phyloP scores from a whole-genome alignment of 306 rosid species.

The apple (Malus domestica) region DNA sequence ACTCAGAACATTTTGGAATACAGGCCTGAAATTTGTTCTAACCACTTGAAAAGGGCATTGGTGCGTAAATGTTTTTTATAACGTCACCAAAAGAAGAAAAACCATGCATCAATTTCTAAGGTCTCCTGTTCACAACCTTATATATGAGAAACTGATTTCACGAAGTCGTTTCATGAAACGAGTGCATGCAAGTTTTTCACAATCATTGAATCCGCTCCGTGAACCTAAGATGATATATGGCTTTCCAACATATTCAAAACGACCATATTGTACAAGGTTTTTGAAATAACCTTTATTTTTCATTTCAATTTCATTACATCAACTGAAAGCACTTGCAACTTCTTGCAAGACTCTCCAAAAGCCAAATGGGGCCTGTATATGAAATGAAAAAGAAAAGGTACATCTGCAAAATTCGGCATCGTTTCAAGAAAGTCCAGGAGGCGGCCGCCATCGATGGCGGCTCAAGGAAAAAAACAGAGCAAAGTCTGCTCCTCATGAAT shows the following conservation, averaged over 20 bases:
- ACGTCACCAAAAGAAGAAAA: no score
- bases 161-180: no score
- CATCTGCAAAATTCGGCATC: slow-evolving; percentile 11
- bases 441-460: slow-evolving; percentile 20
- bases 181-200: no score
- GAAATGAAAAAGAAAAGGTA: slow-evolving; percentile 10
- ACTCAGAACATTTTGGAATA: no score
- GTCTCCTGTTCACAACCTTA: no score
- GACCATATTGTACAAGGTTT: not conserved
- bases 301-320: slow-evolving; percentile 9
- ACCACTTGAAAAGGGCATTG: no score
- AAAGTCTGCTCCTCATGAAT: not conserved
- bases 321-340: slow-evolving; percentile 17
- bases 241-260: not conserved
- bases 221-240: not conserved
- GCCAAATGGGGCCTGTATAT: slow-evolving; percentile 21
- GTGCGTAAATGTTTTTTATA: no score
- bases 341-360: slow-evolving; percentile 3
- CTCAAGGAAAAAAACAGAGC: not conserved
- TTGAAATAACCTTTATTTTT: not conserved
- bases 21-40: no score
- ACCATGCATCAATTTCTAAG: no score
- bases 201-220: not conserved
- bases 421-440: slow-evolving; percentile 17
- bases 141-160: no score